These are phyloP conservation scores for Vitis cinerea DNA, from an alignment of 164 flowering plant genomes.

Conservation along the genomic window DNA sequence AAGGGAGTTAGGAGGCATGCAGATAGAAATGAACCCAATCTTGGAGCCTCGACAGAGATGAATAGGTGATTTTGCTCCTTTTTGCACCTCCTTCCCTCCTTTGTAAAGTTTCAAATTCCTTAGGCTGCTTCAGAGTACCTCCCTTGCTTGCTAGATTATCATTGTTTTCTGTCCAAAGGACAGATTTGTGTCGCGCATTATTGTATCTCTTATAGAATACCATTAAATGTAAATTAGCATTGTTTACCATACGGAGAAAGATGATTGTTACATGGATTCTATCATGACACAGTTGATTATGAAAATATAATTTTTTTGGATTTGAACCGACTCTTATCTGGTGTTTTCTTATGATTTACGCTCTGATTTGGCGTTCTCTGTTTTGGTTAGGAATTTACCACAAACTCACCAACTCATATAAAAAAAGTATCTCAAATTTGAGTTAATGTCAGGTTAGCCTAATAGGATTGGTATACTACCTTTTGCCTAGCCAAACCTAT, in stretches of 20 bases:
- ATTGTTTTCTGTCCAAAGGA: conserved; percentile 40
- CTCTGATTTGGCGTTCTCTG: not conserved
- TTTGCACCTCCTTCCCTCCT: not conserved
- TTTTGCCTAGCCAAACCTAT: too few species aligned
- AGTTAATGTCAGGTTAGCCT: too few species aligned
- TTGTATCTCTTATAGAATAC: not conserved
- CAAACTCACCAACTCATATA: too few species aligned
- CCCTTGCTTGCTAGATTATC: conserved; percentile 14
- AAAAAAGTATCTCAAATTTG: too few species aligned
- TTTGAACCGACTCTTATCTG: too few species aligned
- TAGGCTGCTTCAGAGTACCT: conserved; percentile 26
- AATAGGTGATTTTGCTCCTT: conserved; percentile 11
- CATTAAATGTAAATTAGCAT: conserved; percentile 26
- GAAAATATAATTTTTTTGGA: not conserved
- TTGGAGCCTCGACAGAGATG: conserved; percentile 26
- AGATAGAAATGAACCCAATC: conserved; percentile 61
- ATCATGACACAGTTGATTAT: not conserved
- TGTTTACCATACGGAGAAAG: not conserved
- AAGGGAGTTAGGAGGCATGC: conserved; percentile 29
- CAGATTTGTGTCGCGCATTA: conserved; percentile 23
- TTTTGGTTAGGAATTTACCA: not conserved
- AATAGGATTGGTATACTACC: too few species aligned
- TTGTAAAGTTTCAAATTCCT: conserved; percentile 26
- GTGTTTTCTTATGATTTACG: not conserved
- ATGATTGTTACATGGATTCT: not conserved